These are phyloP conservation scores for Yueomyces sp. DNA, from an alignment of 1,139 yeast genomes.

Conservation along the genomic window DNA sequence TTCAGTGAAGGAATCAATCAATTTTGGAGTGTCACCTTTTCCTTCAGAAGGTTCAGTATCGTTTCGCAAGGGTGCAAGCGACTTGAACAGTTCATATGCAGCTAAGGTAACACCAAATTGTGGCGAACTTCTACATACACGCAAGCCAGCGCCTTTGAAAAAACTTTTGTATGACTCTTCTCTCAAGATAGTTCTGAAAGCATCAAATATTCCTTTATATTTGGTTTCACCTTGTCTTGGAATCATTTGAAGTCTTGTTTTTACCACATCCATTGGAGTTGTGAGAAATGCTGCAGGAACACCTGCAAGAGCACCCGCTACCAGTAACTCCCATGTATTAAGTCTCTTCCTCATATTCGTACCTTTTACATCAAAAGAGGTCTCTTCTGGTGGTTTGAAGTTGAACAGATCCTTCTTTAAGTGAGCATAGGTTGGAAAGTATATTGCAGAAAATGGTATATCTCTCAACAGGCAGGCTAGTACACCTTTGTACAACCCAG, in stretches of 20 bases:
- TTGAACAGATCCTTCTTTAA: slow-evolving; percentile 71
- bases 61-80: slow-evolving; percentile 34
- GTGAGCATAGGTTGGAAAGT: slow-evolving; percentile 95
- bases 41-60: slow-evolving; percentile 18
- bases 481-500: slow-evolving; percentile 87
- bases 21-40: slow-evolving; percentile 10
- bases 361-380: neutral
- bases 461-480: slow-evolving; percentile 87
- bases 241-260: slow-evolving; percentile 87
- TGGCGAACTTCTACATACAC: slow-evolving; percentile 91
- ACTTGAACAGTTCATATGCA: slow-evolving; percentile 78
- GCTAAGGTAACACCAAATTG: slow-evolving; percentile 97
- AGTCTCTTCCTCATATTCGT: slow-evolving; percentile 32
- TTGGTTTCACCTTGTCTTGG: slow-evolving; percentile 64
- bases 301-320: slow-evolving; percentile 92
- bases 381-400: slow-evolving; percentile 49
- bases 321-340: slow-evolving; percentile 69
- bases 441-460: slow-evolving; percentile 93
- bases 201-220: slow-evolving; percentile 67
- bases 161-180: slow-evolving; percentile 78
- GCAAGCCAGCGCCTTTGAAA: slow-evolving; percentile 93
- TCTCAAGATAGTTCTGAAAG: slow-evolving; percentile 55
- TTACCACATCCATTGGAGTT: slow-evolving; percentile 93
- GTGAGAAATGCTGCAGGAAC: slow-evolving; percentile 96
- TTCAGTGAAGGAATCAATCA: slow-evolving; percentile 11